Conservation (phyloP, 164 flowering plant genomes). For the Chimonanthus salicifolius region DNA sequence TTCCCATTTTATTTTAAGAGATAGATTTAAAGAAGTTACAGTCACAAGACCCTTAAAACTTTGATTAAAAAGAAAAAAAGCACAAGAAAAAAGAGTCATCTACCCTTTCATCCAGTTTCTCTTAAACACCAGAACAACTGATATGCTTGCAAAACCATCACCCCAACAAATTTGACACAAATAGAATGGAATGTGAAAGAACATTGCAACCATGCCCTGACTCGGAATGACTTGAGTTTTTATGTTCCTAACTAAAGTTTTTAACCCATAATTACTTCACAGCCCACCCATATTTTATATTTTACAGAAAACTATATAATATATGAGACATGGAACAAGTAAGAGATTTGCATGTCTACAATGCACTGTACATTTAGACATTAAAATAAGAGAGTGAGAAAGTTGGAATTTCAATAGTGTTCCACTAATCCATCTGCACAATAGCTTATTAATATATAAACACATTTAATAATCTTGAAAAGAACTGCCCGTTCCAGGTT, state of each 20-base stretch:
- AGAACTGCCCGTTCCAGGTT: neutral
- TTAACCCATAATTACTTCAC: neutral
- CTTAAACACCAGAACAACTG: too few relatives aligned
- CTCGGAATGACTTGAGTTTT: too few relatives aligned
- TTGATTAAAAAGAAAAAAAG: too few relatives aligned
- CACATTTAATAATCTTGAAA: neutral
- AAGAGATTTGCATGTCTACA: neutral
- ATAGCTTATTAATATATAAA: neutral
- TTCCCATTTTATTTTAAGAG: too few relatives aligned
- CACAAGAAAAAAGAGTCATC: too few relatives aligned
- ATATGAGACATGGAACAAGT: neutral
- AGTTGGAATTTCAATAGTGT: neutral
- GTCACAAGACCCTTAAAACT: too few relatives aligned
- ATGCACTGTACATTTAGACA: neutral
- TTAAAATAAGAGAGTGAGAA: slow-evolving; percentile 1
- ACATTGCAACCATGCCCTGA: neutral
- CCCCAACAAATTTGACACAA: neutral
- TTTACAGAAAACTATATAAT: neutral
- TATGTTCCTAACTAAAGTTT: too few relatives aligned
- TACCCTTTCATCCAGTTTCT: too few relatives aligned
- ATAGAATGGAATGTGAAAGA: too few relatives aligned
- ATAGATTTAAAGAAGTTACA: too few relatives aligned
- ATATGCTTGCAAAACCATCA: too few relatives aligned
- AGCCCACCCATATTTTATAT: neutral
- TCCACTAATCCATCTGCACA: slow-evolving; percentile 4